A percentile compares a stretch with the other conserved stretches of the same genome.
Evolutionary conservation across 2,329 filamentous ascomycete genomes (phyloP).

Genomic region (Didymosphaeria variabile): DNA sequence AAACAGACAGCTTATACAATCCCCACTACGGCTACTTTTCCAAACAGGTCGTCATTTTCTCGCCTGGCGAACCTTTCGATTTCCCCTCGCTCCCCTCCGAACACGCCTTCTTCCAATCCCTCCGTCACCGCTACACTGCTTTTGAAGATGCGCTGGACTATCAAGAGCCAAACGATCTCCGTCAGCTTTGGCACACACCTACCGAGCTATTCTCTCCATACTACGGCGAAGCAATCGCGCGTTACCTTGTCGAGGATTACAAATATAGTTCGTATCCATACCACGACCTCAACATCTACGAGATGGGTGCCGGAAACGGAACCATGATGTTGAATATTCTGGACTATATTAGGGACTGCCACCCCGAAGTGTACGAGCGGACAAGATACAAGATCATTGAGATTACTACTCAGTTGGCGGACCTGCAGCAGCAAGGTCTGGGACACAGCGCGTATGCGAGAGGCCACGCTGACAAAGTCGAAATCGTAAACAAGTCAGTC

Average conservation of each 20-base stretch:
- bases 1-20: constrained; percentile 88
- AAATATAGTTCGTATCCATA: constrained; percentile 93
- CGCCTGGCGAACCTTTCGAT: constrained; percentile 87
- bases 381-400: constrained; percentile 97
- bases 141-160: constrained; percentile 91
- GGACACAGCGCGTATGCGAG: constrained; percentile 70
- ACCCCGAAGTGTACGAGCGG: constrained; percentile 91
- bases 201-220: constrained; percentile 96
- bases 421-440: constrained; percentile 77
- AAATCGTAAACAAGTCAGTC: constrained; percentile 93
- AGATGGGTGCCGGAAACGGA: constrained; percentile 97
- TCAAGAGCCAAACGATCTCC: constrained; percentile 73
- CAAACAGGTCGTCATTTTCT: constrained; percentile 96
- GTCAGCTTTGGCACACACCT: constrained; percentile 97
- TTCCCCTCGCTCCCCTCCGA: constrained; percentile 85
- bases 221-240: constrained; percentile 96
- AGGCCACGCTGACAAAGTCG: constrained; percentile 84
- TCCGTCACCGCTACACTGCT: constrained; percentile 82
- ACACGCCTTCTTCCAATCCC: constrained; percentile 78
- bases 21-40: constrained; percentile 96
- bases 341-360: constrained; percentile 89
- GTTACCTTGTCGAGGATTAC: constrained; percentile 95
- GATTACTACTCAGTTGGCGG: constrained; percentile 84
- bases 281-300: constrained; percentile 96
- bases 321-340: constrained; percentile 98